Evolutionary conservation across 2,329 filamentous ascomycete species (phyloP), one percentile per base, ranked within the genome.

Genomic region (Monosporascus sp.): DNA sequence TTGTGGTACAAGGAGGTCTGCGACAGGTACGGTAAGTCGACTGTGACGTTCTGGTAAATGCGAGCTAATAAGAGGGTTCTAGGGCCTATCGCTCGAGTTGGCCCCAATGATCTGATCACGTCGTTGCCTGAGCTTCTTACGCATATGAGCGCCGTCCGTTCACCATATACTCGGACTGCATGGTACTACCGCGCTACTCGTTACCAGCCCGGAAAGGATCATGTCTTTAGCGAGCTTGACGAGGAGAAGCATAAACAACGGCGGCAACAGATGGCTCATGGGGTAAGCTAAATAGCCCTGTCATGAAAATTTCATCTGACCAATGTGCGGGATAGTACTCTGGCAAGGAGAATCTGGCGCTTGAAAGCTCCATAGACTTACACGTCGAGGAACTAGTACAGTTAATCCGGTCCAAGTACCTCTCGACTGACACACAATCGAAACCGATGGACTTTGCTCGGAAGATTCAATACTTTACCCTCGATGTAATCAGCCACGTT

Each of bases 401-500:
- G 2, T 70, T 82, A 2, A 68, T 82, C 25, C 66, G 68, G 25
- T 58, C 56, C 3, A 74, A 74, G 42, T 82, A 81, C 51, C 53
- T 54, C 0, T 56, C n/a, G 39, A 18, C 18, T 18, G 17, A 20
- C 11, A 14, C 11, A n/a, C 37, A 18, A 14, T 18, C 65, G 9
- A 57, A 60, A 6, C 69, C 65, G 0, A 70, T 81, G 61, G 77
- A 82, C 53, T 61, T 81, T 7, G 75, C 73, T 8, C 61, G 66
- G 17, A 76, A 76, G 51, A 64, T 75, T 0, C 74, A 78, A 18
- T 80, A 70, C 62, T 76, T 82, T 52, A 77, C 78, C 0, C 65
- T 82, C 2, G 80, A 83, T 56, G 75, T 80, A 8, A 78, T 83
- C 54, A 77, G 72, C 44, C 68, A 71, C 24, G 65, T 83, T 17